Evolutionary conservation across 2,329 filamentous ascomycete species (phyloP), one percentile per base, ranked within the genome.

Genomic region (Trichophaea hybrida): DNA sequence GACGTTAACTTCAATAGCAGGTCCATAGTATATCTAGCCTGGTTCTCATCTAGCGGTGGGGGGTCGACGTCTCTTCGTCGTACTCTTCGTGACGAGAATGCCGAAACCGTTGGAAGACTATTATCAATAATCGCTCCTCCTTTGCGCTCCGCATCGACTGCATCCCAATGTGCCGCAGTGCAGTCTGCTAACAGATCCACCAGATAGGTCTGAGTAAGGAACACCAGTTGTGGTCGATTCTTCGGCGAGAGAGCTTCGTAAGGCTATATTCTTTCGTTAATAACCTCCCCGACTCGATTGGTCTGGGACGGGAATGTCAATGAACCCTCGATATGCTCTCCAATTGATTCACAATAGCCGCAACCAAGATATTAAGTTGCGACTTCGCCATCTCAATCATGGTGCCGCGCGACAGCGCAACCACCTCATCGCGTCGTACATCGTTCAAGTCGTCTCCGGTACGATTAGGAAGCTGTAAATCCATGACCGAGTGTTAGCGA

Each of bases 121-220:
- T 35, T 15, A 15, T 48, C 35, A 24, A 32, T 15, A 31, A 12
- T 40, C 6, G 51, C 46, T 12, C 40, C 40, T 12, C 15, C 37
- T 44, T 33, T 43, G 66, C 80, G 74, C 64, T 78, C 74, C 6
- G 72, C 71, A 67, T 84, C 81, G 56, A 83, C 73, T 55, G 78
- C 74, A 33, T 76, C 72, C 81, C 81, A 84, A 68, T 82, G 77
- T 57, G 78, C 77, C 55, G 77, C 76, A 66, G 81, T 85, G 69
- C 82, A 85, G 67, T 85, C 81, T 68, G 81, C 80, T 38, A 82
- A 75, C 46, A 85, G 73, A 52, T 78, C 76, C 54, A 85, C 71
- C n/a, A 84, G 73, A 66, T 82, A 85, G 52, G 82, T 73, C 69
- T 85, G 82, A 15, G 83, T 84, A 51, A 80, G 75, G 35, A 84